Base-by-base conservation (phyloP, 2,329 filamentous ascomycete genomes). In the Aureobasidium lini region DNA sequence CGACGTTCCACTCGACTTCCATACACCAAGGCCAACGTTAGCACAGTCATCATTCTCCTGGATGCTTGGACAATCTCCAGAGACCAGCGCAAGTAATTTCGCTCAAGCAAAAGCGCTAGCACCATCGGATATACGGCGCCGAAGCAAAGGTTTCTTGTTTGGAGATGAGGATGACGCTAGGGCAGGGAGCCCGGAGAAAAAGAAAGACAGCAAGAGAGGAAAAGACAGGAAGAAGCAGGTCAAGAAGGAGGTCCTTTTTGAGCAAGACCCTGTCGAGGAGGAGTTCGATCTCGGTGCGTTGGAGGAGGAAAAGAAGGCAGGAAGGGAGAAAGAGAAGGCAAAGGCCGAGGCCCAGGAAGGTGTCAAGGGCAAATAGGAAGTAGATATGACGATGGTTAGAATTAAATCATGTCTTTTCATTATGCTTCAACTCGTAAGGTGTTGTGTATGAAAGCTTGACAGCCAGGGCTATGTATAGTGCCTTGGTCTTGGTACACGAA, bases 11-110 rank as follows among this genome's bases (percentile, higher is more conserved):
- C 31, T 39, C 6, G 36, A 42, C 52, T 53, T 53, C 36, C 49
- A 48, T 40, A 52, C 59, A 29, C 59, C 59, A 28, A 23, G 46
- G 23, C 87, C 86, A 3, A 83, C 80, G 0, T 77, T 90, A 36
- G 86, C 86, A 1, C 86, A 89, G 64, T 90, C 88, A 7, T 87
- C 85, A 4, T 91, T 90, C 70, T 85, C 87, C 1, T 90, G 86
- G 86, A 91, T 91, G 87, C 77, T 91, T 2, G 84, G 65, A 6
- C 59, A 68, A 47, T 47, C 54, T 7, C 54, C 54, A 18, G 58
- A 62, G 8, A 44, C 48, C 9, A 61, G 37, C n/a, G 16, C 57
- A 11, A 56, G 47, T 47, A 57, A 49, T 8, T 63, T 62, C 32
- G 47, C 50, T 29, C 50, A 36, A 43, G 59, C 53, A 2, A 49